phyloP scores from a whole-genome alignment of 805 yeast genomes.

The Ogataea parapolymorpha region DNA sequence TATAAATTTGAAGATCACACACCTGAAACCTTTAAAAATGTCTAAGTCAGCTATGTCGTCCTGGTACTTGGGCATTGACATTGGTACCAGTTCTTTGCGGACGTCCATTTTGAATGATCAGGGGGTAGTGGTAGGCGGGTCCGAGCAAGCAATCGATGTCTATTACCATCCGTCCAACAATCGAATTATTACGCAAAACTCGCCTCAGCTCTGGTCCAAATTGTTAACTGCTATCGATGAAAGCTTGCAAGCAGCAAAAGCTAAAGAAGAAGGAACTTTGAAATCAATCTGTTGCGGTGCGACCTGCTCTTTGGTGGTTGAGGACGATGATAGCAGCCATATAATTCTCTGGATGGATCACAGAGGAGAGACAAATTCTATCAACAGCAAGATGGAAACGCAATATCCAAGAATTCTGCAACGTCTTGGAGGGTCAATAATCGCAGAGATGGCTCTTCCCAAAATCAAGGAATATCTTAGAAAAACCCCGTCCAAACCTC shows the following conservation, averaged over 20 bases:
- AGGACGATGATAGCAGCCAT: slow-evolving; percentile 13
- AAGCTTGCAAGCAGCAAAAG: slow-evolving; percentile 1
- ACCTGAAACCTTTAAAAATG: background rate
- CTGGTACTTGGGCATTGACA: slow-evolving; percentile 18
- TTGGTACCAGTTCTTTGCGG: slow-evolving; percentile 17
- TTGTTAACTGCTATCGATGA: slow-evolving; percentile 6
- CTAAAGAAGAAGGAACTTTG: slow-evolving; percentile 8
- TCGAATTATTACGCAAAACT: slow-evolving; percentile 14
- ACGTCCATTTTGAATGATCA: slow-evolving; percentile 5
- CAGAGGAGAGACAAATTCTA: slow-evolving; percentile 37
- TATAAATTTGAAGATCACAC: background rate
- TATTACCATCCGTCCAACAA: slow-evolving; percentile 1
- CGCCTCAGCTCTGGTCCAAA: slow-evolving; percentile 14
- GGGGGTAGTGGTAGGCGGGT: slow-evolving; percentile 4
- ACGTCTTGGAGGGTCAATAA: slow-evolving; percentile 27
- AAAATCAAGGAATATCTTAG: slow-evolving; percentile 38
- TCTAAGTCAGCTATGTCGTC: background rate
- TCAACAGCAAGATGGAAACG: slow-evolving; percentile 30
- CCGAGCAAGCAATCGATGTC: slow-evolving; percentile 9
- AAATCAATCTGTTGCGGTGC: slow-evolving; percentile 45
- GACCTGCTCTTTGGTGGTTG: slow-evolving; percentile 57
- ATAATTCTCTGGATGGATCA: slow-evolving; percentile 62
- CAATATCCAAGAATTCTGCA: background rate
- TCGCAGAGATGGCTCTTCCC: slow-evolving; percentile 59
- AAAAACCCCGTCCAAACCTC: slow-evolving; percentile 24